These are phyloP conservation scores for Volvox reticuliferus DNA, from an alignment of 139 green algal genomes.

Conservation along the genomic window DNA sequence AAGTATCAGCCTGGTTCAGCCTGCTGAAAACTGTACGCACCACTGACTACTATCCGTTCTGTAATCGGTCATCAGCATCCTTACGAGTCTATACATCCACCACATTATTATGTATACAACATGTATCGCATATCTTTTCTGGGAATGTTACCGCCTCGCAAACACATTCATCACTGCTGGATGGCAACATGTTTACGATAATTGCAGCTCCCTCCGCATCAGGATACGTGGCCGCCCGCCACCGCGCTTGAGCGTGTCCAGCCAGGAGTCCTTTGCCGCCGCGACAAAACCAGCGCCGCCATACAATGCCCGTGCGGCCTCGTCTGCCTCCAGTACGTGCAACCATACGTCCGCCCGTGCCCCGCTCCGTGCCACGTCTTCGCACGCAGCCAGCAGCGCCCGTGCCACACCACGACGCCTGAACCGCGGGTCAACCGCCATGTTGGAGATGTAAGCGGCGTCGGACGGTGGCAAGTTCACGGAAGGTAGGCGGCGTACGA, in stretches of 20 bases:
- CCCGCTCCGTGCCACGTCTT: background rate
- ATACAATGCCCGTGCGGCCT: slow-evolving; percentile 55
- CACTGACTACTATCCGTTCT: no score
- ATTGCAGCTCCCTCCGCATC: slow-evolving; percentile 19
- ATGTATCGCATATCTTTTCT: no score
- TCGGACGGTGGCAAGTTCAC: background rate
- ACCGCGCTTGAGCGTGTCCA: slow-evolving; percentile 18
- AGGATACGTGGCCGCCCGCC: background rate
- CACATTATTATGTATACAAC: no score
- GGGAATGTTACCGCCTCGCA: no score
- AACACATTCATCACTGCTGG: no score
- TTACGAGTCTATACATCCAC: no score
- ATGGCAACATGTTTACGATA: no score
- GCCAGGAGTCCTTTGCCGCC: slow-evolving; percentile 25
- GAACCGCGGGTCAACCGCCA: slow-evolving; percentile 55
- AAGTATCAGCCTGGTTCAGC: no score
- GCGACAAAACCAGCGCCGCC: slow-evolving; percentile 13
- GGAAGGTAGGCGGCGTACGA: background rate
- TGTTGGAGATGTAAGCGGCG: slow-evolving; percentile 49
- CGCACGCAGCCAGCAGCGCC: slow-evolving; percentile 47
- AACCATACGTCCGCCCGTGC: slow-evolving; percentile 35
- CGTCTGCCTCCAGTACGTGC: slow-evolving; percentile 54
- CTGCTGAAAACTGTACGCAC: no score
- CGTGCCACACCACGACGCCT: slow-evolving; percentile 16
- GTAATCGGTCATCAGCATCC: no score